Conservation (phyloP, 1,284 basidiomycete species). For the Trametes polyzona region DNA sequence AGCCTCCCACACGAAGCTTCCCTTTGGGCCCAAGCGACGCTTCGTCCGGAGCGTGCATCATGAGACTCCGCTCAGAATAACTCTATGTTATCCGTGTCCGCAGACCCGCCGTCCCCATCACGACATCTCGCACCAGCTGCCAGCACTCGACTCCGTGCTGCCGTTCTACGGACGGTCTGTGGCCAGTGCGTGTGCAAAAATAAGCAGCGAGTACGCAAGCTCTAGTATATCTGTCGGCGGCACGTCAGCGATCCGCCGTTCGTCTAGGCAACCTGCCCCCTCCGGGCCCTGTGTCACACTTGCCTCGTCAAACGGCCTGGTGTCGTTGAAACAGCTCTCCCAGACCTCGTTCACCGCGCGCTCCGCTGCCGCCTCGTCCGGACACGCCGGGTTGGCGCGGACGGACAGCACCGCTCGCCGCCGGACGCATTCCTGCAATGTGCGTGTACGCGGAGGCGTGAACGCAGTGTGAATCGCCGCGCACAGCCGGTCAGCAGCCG, state of each 20-base stretch:
- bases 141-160: too few species aligned
- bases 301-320: slow-evolving; percentile 96
- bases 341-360: slow-evolving; percentile 94
- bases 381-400: slow-evolving; percentile 80
- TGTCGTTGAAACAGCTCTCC: slow-evolving; percentile 95
- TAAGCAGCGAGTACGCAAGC: not conserved
- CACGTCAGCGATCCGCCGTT: slow-evolving; percentile 1
- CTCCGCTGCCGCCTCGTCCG: slow-evolving; percentile 77
- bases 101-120: not conserved
- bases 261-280: not conserved
- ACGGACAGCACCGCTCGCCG: slow-evolving; percentile 87
- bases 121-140: slow-evolving; percentile 3
- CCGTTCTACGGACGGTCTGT: too few species aligned
- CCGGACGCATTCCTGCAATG: slow-evolving; percentile 90
- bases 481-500: too few species aligned
- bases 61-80: slow-evolving; percentile 14
- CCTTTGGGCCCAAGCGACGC: slow-evolving; percentile 6
- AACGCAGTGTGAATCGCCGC: too few species aligned
- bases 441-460: too few species aligned
- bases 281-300: not conserved
- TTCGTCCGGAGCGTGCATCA: slow-evolving; percentile 12
- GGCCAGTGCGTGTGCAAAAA: too few species aligned
- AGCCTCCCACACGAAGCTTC: slow-evolving; percentile 19
- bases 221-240: slow-evolving; percentile 13
- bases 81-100: not conserved